Evolutionary conservation across 805 yeast genomes (phyloP), one percentile per base, ranked within the genome.

Genomic region (Teunomyces kruisii): DNA sequence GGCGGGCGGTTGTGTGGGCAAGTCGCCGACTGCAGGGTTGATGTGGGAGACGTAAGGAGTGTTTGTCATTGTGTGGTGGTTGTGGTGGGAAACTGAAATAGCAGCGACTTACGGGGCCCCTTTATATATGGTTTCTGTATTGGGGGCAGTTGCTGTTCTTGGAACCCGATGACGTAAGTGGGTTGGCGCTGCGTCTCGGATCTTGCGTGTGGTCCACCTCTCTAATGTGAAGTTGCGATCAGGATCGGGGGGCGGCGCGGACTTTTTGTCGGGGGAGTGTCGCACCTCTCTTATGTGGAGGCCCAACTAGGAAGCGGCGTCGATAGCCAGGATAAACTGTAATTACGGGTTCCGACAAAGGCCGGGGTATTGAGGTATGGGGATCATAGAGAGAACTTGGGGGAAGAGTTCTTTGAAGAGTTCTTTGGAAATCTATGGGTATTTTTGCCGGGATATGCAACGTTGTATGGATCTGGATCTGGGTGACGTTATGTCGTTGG

Each of bases 1-100:
- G 48, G 66, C 61, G 40, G 90, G 90, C 12, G 71, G 68, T 40
- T 75, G 69, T 43, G 68, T 66, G 15, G 89, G 88, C 15, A 81
- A 66, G 7, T 75, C 62, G 78, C 80, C 72, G 77, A 81, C 49
- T 6, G 50, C 56, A 17, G 57, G 58, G 45, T 66, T 65, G 40
- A 61, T 50, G 40, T 46, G 39, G 13, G 66, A 59, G 10, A n/a
- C 15, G 26, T 7, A 28, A n/a, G 27, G 35, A 15, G 32, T 17
- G 30, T 26, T 38, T 8, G 42, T 19, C 32, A 19, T 27, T 27
- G n/a, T 39, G 35, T 39, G 33, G 15, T 16, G 15, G 13, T 27
- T 19, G 28, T 10, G 32, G 33, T 28, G 41, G 27, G 38, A 15
- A 19, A 19, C 6, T 19, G 6, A 3, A 19, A 19, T 6, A 19